Percentiles rank a stretch among this genome's conserved stretches.
phyloP scores from a whole-genome alignment of 2,329 filamentous ascomycete species.

The Fusarium sp. region DNA sequence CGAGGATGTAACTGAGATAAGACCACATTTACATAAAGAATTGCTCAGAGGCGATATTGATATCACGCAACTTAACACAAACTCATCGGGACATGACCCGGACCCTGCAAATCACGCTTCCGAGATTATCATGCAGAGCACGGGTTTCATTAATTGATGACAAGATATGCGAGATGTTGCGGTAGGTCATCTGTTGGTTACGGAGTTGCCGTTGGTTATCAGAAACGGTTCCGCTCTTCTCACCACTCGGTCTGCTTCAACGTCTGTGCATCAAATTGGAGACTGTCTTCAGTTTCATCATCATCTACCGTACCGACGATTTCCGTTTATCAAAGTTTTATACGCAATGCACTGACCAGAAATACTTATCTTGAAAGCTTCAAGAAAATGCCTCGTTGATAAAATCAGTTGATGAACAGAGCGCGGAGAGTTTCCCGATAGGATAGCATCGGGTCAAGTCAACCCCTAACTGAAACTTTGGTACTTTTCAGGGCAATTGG shows the following conservation, averaged over 20 bases:
- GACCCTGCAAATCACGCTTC: background rate
- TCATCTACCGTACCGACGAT: slow-evolving; percentile 1
- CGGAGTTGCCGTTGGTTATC: slow-evolving; percentile 1
- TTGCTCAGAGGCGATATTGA: background rate
- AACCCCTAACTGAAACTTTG: background rate
- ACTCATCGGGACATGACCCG: slow-evolving; percentile 5
- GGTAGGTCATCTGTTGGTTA: slow-evolving; percentile 3
- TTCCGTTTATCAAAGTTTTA: slow-evolving; percentile 15
- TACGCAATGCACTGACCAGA: background rate
- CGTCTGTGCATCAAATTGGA: background rate
- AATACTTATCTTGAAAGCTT: background rate
- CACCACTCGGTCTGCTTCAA: background rate
- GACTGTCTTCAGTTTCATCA: background rate
- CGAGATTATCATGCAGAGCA: slow-evolving; percentile 7
- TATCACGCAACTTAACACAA: background rate
- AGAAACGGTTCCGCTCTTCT: slow-evolving; percentile 6
- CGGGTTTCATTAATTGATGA: background rate
- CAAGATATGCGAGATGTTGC: background rate
- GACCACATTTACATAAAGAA: slow-evolving; percentile 1
- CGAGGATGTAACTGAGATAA: background rate
- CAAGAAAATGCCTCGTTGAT: background rate
- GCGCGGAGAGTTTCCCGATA: slow-evolving; percentile 22
- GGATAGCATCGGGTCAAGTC: slow-evolving; percentile 2
- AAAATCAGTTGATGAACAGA: background rate
- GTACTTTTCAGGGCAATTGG: too few species aligned